phyloP scores from a whole-genome alignment of 2,329 filamentous ascomycete species.

The Coniella lustricola region DNA sequence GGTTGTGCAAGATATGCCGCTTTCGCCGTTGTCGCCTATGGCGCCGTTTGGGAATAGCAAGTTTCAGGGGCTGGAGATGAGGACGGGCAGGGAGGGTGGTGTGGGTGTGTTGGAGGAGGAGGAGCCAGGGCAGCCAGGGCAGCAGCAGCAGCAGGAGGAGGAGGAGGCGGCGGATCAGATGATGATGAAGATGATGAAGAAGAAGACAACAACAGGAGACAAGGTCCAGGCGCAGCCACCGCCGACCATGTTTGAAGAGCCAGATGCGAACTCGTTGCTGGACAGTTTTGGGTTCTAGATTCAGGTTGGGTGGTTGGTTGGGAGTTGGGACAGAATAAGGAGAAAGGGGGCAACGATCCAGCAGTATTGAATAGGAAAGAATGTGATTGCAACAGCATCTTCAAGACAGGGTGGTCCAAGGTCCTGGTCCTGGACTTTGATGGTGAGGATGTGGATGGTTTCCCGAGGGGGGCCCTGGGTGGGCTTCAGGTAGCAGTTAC shows the following conservation, averaged over 20 bases:
- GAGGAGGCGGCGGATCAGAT: no score
- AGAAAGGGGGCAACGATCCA: no score
- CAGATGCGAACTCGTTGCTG: conserved; percentile 79
- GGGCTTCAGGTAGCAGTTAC: no score
- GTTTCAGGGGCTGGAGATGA: conserved; percentile 34
- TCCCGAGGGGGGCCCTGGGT: no score
- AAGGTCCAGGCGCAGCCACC: conserved; percentile 41
- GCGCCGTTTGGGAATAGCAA: no score
- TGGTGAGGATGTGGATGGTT: no score
- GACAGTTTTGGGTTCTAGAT: conserved; percentile 84
- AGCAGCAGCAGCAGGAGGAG: neutral
- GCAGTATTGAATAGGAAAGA: no score
- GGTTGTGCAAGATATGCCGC: conserved; percentile 68
- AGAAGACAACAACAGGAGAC: conserved; percentile 49
- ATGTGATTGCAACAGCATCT: no score
- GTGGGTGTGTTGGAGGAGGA: neutral
- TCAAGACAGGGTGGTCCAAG: no score
- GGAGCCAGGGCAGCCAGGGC: no score
- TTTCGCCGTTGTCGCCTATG: conserved; percentile 30
- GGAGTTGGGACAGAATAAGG: neutral
- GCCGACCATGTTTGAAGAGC: conserved; percentile 81
- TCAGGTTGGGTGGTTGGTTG: neutral
- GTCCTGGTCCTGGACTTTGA: no score
- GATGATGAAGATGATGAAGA: conserved; percentile 35
- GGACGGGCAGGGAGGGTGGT: conserved; percentile 31